Evolutionary conservation across 352 stramenopile species (phyloP).

Genomic region (Pythium aphanidermatum): DNA sequence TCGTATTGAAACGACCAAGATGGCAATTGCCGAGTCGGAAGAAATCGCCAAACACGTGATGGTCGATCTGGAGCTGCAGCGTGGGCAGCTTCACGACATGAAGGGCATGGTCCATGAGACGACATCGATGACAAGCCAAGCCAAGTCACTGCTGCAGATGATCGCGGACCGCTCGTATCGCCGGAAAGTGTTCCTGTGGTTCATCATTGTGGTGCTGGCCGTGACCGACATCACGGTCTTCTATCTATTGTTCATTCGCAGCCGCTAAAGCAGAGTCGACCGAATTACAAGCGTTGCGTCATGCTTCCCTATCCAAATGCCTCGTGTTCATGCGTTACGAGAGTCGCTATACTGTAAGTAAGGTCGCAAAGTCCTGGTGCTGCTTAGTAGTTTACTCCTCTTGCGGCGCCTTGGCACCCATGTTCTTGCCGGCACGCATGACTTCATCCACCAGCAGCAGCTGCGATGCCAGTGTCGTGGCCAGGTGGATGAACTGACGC

Average conservation of each 20-base stretch:
- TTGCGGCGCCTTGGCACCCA: constrained; percentile 73
- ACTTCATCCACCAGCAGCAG: constrained; percentile 99
- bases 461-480: constrained; percentile 97
- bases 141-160: constrained; percentile 55
- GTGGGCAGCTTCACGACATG: constrained; percentile 73
- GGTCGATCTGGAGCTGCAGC: constrained; percentile 74
- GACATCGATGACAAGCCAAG: constrained; percentile 54
- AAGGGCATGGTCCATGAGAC: constrained; percentile 77
- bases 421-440: constrained; percentile 98
- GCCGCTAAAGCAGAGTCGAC: constrained; percentile 6
- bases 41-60: constrained; percentile 63
- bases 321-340: too few relatives aligned
- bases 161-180: constrained; percentile 67
- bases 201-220: constrained; percentile 56
- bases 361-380: too few relatives aligned
- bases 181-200: constrained; percentile 64
- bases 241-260: constrained; percentile 81
- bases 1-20: constrained; percentile 65
- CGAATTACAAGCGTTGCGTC: too few relatives aligned
- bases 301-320: too few relatives aligned
- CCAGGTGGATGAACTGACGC: constrained; percentile 97
- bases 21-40: constrained; percentile 57
- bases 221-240: constrained; percentile 72
- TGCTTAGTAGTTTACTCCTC: constrained; percentile 55
- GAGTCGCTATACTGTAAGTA: constrained; percentile 6